Conservation (phyloP, 2,329 filamentous ascomycete species). For the Hypomyces perniciosus region DNA sequence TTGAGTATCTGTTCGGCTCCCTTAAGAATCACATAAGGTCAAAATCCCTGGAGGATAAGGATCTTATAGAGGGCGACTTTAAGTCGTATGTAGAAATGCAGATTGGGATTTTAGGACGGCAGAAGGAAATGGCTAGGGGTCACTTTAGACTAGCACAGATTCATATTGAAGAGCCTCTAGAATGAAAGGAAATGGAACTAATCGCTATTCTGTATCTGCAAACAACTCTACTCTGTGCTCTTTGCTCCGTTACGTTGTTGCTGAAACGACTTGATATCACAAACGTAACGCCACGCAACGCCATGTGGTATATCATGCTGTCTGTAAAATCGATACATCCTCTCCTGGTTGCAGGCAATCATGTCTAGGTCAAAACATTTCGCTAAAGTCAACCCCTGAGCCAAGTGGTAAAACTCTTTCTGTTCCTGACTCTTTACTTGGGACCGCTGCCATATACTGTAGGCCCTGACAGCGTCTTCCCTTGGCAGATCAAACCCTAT, state of each 20-base stretch:
- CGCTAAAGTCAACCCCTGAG: constrained; percentile 2
- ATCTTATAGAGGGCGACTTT: constrained; percentile 17
- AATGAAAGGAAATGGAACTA: background rate
- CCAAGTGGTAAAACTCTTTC: constrained; percentile 10
- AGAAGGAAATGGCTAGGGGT: constrained; percentile 13
- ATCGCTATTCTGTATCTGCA: background rate
- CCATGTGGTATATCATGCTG: constrained; percentile 5
- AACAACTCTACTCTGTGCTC: background rate
- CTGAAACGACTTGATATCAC: constrained; percentile 5
- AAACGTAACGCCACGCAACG: constrained; percentile 12
- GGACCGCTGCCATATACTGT: constrained; percentile 6
- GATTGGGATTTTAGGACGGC: constrained; percentile 6
- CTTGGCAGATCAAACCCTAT: constrained; percentile 5
- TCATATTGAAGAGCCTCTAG: background rate
- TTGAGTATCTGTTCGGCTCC: constrained; percentile 16
- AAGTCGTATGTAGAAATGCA: constrained; percentile 18
- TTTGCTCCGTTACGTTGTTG: constrained; percentile 2
- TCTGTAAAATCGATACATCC: constrained; percentile 7
- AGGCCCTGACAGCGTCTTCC: constrained; percentile 8
- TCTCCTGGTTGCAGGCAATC: constrained; percentile 10
- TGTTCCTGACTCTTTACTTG: constrained; percentile 6
- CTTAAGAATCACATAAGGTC: constrained; percentile 16
- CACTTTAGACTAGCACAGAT: constrained; percentile 7
- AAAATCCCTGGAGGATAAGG: constrained; percentile 14
- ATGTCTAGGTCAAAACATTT: constrained; percentile 11